These are phyloP conservation scores for Dillenia turbinata DNA, from an alignment of 164 flowering plant species.

Conservation along the genomic window DNA sequence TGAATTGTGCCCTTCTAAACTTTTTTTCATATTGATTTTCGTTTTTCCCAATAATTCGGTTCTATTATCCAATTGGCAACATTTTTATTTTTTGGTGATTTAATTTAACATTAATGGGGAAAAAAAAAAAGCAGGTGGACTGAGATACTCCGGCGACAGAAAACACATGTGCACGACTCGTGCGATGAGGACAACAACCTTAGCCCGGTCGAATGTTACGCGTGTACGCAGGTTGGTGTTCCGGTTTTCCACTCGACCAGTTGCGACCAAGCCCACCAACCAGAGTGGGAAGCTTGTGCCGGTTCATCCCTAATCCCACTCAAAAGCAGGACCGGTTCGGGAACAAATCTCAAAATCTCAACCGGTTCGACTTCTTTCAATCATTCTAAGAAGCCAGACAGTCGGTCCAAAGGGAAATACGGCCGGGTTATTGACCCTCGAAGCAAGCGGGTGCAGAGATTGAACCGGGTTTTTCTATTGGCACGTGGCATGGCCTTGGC, in stretches of 20 bases:
- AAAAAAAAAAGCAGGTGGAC: slow-evolving; percentile 28
- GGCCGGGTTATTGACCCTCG: slow-evolving; percentile 79
- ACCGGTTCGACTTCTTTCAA: too few species aligned
- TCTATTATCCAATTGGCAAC: neutral
- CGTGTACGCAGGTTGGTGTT: slow-evolving; percentile 85
- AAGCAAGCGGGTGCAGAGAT: slow-evolving; percentile 58
- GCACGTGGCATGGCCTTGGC: slow-evolving; percentile 81
- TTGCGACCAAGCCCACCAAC: slow-evolving; percentile 71
- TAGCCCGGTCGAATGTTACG: slow-evolving; percentile 69
- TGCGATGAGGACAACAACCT: slow-evolving; percentile 16
- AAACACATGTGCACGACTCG: slow-evolving; percentile 5
- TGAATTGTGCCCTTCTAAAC: too few species aligned
- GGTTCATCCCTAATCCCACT: slow-evolving; percentile 82
- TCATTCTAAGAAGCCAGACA: too few species aligned
- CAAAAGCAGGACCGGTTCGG: slow-evolving; percentile 17
- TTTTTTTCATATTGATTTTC: too few species aligned
- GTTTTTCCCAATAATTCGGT: too few species aligned
- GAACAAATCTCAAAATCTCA: neutral
- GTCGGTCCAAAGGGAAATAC: slow-evolving; percentile 20
- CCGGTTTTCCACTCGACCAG: slow-evolving; percentile 96
- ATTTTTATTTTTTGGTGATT: too few species aligned
- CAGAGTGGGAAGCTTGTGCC: slow-evolving; percentile 89
- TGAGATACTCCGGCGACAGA: slow-evolving; percentile 13
- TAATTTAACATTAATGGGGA: too few species aligned
- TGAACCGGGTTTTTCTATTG: slow-evolving; percentile 69